phyloP scores from a whole-genome alignment of 2,329 filamentous ascomycete genomes.

The Trichoderma lentiforme region DNA sequence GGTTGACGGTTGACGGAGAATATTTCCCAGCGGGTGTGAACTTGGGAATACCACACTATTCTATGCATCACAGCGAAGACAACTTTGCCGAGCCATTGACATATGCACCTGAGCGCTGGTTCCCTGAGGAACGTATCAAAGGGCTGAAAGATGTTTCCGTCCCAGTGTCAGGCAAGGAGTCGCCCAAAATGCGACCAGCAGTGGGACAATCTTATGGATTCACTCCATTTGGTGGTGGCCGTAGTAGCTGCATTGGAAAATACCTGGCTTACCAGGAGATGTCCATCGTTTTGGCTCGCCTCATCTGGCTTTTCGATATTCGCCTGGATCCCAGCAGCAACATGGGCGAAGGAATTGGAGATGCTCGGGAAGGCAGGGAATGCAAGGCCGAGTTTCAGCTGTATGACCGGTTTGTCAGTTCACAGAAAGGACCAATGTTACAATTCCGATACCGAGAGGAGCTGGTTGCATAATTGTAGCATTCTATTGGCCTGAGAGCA shows the following conservation, averaged over 20 bases:
- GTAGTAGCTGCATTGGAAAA: constrained; percentile 19
- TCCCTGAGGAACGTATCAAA: constrained; percentile 4
- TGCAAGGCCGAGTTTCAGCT: constrained; percentile 18
- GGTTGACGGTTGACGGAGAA: constrained; percentile 18
- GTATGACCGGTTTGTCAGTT: constrained; percentile 17
- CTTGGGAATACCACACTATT: constrained; percentile 20
- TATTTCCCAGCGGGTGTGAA: constrained; percentile 20
- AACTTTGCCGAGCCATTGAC: constrained; percentile 17
- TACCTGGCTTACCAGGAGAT: constrained; percentile 20
- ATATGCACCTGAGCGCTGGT: constrained; percentile 19
- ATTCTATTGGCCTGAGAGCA: neutral
- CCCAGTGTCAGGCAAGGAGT: constrained; percentile 13
- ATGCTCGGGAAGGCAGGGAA: neutral
- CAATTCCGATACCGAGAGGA: constrained; percentile 19
- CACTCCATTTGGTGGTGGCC: constrained; percentile 18
- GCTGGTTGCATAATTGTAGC: neutral
- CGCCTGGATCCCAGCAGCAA: constrained; percentile 14
- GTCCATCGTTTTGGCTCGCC: constrained; percentile 18
- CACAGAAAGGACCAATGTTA: constrained; percentile 19
- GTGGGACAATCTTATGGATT: constrained; percentile 13
- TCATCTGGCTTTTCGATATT: constrained; percentile 19
- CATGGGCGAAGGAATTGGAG: constrained; percentile 10
- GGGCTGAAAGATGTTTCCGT: constrained; percentile 1
- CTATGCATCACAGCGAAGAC: constrained; percentile 16
- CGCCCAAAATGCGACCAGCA: constrained; percentile 4